Conservation (phyloP, 805 yeast genomes). For the Candida awuae region DNA sequence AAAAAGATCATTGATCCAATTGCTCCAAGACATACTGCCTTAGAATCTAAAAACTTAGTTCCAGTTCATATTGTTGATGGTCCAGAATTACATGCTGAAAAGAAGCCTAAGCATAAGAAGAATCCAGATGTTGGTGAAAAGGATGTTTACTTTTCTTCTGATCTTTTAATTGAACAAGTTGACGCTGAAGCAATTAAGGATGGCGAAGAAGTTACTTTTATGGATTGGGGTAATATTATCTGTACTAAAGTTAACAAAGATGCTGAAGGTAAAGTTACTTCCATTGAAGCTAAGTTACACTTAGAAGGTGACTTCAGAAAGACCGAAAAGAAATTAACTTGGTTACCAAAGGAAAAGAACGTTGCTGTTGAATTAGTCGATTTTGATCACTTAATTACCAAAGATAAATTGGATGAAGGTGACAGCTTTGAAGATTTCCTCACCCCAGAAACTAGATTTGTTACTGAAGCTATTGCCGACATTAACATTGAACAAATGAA, state of each 20-base stretch:
- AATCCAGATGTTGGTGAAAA: slow-evolving; percentile 85
- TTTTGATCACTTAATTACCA: slow-evolving; percentile 90
- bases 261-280: slow-evolving; percentile 43
- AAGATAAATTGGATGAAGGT: slow-evolving; percentile 90
- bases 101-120: slow-evolving; percentile 90
- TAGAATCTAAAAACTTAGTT: slow-evolving; percentile 57
- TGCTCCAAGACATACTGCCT: slow-evolving; percentile 92
- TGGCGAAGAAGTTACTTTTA: slow-evolving; percentile 90
- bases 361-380: slow-evolving; percentile 74
- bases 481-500: slow-evolving; percentile 66
- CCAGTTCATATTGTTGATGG: slow-evolving; percentile 59
- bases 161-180: slow-evolving; percentile 73
- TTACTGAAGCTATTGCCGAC: slow-evolving; percentile 70
- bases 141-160: slow-evolving; percentile 58
- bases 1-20: slow-evolving; percentile 95
- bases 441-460: slow-evolving; percentile 83
- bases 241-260: slow-evolving; percentile 61
- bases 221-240: slow-evolving; percentile 98
- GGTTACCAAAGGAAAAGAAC: slow-evolving; percentile 80
- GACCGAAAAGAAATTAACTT: slow-evolving; percentile 88
- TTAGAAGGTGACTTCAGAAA: slow-evolving; percentile 96
- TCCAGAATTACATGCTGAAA: slow-evolving; percentile 60
- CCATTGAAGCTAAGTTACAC: slow-evolving; percentile 71
- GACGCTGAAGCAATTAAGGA: slow-evolving; percentile 64
- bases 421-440: slow-evolving; percentile 89